These are phyloP conservation scores for Diaporthe destruens DNA, from an alignment of 2,329 filamentous ascomycete genomes.

Conservation along the genomic window DNA sequence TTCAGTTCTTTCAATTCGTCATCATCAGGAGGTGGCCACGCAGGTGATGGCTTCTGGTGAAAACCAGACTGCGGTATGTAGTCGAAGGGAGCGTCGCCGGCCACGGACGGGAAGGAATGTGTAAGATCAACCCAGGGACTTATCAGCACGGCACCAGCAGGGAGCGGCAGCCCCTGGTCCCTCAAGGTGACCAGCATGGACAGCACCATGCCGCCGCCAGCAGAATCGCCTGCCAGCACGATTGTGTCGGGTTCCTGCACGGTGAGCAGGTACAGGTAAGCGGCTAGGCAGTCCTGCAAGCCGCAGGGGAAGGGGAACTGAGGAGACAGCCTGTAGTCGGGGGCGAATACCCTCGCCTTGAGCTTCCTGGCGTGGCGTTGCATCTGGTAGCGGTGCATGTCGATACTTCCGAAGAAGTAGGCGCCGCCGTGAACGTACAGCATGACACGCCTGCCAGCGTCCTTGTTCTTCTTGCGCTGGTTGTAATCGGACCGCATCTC, in stretches of 20 bases:
- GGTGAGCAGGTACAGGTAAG: slow-evolving; percentile 86
- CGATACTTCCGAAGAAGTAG: slow-evolving; percentile 95
- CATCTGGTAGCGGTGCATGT: slow-evolving; percentile 98
- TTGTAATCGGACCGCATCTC: slow-evolving; percentile 90
- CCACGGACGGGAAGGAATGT: slow-evolving; percentile 94
- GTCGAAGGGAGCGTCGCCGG: slow-evolving; percentile 78
- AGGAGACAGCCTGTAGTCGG: slow-evolving; percentile 87
- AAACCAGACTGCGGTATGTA: slow-evolving; percentile 93
- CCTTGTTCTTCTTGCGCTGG: slow-evolving; percentile 73
- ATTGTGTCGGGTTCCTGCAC: slow-evolving; percentile 85
- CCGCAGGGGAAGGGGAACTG: slow-evolving; percentile 97
- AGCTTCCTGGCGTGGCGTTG: slow-evolving; percentile 95
- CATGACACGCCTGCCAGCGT: slow-evolving; percentile 81
- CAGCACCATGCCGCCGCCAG: slow-evolving; percentile 90
- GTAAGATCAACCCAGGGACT: slow-evolving; percentile 97
- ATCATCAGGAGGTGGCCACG: slow-evolving; percentile 93
- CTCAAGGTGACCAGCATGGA: slow-evolving; percentile 83
- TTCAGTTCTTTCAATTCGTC: slow-evolving; percentile 74
- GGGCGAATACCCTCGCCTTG: slow-evolving; percentile 88
- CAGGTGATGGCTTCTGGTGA: slow-evolving; percentile 86
- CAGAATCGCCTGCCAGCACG: slow-evolving; percentile 90
- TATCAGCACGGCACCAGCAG: slow-evolving; percentile 89
- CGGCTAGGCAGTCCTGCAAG: slow-evolving; percentile 87
- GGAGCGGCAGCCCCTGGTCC: slow-evolving; percentile 85
- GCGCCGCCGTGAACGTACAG: slow-evolving; percentile 94